These are phyloP conservation scores for Pythium rishiriense DNA, from an alignment of 352 stramenopile species.

Conservation along the genomic window DNA sequence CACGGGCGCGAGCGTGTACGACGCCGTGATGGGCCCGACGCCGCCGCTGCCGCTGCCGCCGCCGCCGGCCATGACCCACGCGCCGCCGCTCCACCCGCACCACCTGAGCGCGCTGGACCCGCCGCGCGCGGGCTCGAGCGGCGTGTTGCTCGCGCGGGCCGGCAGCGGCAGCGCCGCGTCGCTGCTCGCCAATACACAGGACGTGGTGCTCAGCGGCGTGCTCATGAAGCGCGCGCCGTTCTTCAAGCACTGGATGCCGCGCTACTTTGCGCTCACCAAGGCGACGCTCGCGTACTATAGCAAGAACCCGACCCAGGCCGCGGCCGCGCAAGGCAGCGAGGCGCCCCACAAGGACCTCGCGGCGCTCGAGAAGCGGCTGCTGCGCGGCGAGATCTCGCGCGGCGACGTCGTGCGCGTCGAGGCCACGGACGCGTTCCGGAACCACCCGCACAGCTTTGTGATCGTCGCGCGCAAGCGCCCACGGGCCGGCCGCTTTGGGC, in stretches of 20 bases:
- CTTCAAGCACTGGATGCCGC: conserved; percentile 72
- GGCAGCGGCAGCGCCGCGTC: conserved; percentile 15
- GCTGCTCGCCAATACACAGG: conserved; percentile 30
- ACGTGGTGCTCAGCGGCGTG: conserved; percentile 60
- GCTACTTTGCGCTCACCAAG: conserved; percentile 69
- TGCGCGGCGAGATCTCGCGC: conserved; percentile 64
- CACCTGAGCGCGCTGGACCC: conserved; percentile 25
- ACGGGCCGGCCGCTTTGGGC: conserved; percentile 27
- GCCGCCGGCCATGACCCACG: conserved; percentile 9
- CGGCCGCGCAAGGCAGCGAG: conserved; percentile 23
- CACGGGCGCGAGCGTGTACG: neutral
- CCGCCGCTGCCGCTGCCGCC: conserved; percentile 5
- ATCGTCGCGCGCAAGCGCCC: conserved; percentile 57
- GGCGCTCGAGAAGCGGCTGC: conserved; percentile 51
- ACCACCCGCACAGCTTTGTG: conserved; percentile 68
- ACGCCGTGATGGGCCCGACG: conserved; percentile 1
- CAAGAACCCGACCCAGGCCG: conserved; percentile 48
- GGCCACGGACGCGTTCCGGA: conserved; percentile 50
- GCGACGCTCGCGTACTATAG: conserved; percentile 66
- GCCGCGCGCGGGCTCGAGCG: neutral
- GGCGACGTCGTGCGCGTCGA: conserved; percentile 67
- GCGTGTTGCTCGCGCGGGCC: conserved; percentile 21
- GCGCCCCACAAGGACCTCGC: conserved; percentile 43
- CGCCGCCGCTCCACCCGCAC: conserved; percentile 28
- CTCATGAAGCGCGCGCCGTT: conserved; percentile 74